These are phyloP conservation scores for Daldinia decipiens DNA, from an alignment of 495 filamentous ascomycete genomes.

Conservation along the genomic window DNA sequence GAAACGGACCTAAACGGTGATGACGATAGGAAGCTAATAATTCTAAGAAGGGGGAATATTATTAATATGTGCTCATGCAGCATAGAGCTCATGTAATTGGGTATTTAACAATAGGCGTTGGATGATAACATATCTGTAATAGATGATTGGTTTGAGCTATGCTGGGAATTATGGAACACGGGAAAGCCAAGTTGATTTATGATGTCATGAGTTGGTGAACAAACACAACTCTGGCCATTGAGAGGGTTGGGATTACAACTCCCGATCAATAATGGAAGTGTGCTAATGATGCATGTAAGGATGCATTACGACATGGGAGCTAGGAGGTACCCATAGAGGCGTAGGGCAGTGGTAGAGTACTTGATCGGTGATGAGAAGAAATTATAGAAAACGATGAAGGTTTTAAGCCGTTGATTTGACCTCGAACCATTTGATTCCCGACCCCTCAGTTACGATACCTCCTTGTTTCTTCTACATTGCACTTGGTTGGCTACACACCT, in stretches of 20 bases:
- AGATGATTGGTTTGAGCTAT: constrained; percentile 24
- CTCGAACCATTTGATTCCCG: constrained; percentile 21
- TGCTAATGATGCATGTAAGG: constrained; percentile 13
- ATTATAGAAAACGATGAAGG: neutral
- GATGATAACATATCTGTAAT: constrained; percentile 2
- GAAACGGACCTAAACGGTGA: neutral
- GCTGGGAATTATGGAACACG: constrained; percentile 3
- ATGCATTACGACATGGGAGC: constrained; percentile 27
- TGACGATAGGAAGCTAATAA: constrained; percentile 5
- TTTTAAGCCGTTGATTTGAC: constrained; percentile 22
- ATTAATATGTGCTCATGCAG: neutral
- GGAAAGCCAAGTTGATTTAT: constrained; percentile 10
- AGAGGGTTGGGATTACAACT: constrained; percentile 43
- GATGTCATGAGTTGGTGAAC: constrained; percentile 28
- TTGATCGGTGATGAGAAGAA: neutral
- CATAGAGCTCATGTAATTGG: neutral
- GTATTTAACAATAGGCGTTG: neutral
- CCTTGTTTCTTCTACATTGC: constrained; percentile 8
- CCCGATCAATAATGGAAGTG: constrained; percentile 1
- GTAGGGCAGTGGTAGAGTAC: neutral
- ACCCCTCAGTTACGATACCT: constrained; percentile 22
- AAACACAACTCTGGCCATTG: constrained; percentile 39
- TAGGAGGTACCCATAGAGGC: neutral
- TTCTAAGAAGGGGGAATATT: neutral
- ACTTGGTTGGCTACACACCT: constrained; percentile 19